Base-by-base conservation (phyloP, 305 asterid species). In the Rubia balearica region DNA sequence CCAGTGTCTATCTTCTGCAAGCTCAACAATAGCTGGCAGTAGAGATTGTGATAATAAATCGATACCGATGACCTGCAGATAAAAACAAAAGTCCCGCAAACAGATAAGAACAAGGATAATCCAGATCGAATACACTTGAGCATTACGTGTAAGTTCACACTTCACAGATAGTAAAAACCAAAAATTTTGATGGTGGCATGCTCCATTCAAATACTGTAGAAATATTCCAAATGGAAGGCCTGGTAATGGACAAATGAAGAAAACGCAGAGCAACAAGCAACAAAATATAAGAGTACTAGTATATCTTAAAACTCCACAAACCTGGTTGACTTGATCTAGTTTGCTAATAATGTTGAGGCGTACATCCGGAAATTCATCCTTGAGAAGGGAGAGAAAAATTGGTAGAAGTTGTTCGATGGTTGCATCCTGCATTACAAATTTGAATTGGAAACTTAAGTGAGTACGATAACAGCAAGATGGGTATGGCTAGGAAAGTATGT, bases 1-100 rank as follows among this genome's bases (percentile, higher is more conserved):
- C 97, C 97, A 91, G 74, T 91, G 97, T 74, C 97, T 87, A 82
- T 91, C 97, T 79, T 91, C 96, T 21, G 97, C 97, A 69, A 91
- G 88, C 87, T 90, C 97, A 41, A 90, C 97, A 24, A 90, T 90
- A 65, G 97, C 97, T 38, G 97, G 97, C 73, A 90, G 77, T 61
- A 90, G 74, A 76, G 97, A 90, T 77, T 90, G 97, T 33, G 97
- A 90, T 63, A 90, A 81, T 62, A 90, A 85, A 83, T 90, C 97
- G 69, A 90, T 90, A 74, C 97, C 97, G 71, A 90, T 89, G 76
- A 90, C 97, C 97, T 90, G 84, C 57, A 72, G 24, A n/a, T 22
- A 21, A 36, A 49, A 24, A 2, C 43, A 43, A 9, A 24, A 55
- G 19, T 51, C 22, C 22, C 21, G 4, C 38, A 33, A 33, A 33